Percentiles rank a stretch among this genome's conserved stretches.
Conservation (phyloP, 805 yeast genomes). For the Myxozyma vanderwaltii region DNA sequence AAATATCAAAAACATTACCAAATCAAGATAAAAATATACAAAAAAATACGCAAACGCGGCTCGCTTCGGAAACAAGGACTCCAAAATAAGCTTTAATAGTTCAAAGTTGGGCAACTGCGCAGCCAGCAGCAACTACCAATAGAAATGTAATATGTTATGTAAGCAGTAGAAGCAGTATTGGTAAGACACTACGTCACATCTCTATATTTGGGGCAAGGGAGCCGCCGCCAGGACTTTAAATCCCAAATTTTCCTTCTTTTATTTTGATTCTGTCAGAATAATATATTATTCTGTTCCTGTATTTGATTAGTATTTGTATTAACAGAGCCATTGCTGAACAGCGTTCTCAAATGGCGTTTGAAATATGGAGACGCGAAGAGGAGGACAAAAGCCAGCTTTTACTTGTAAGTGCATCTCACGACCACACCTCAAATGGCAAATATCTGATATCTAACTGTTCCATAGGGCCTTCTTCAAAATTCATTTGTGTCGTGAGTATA, state of each 20-base stretch:
- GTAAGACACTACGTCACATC: neutral
- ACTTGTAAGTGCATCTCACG: constrained; percentile 2
- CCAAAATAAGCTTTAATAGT: neutral
- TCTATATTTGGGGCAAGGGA: neutral
- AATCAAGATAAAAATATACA: too few relatives aligned
- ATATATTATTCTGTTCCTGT: neutral
- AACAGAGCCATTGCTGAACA: too few relatives aligned
- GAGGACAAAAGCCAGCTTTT: constrained; percentile 20
- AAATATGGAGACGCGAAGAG: neutral
- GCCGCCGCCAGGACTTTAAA: neutral
- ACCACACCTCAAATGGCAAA: neutral
- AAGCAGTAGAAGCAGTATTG: neutral
- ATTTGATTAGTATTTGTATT: too few relatives aligned
- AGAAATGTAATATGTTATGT: neutral
- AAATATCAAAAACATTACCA: too few relatives aligned
- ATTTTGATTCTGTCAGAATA: neutral
- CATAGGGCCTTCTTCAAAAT: constrained; percentile 20
- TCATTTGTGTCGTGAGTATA: constrained; percentile 21
- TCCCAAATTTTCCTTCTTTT: neutral
- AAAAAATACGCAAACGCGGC: too few relatives aligned
- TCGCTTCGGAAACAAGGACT: too few relatives aligned
- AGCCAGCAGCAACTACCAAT: neutral
- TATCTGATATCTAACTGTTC: neutral
- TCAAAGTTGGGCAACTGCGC: neutral
- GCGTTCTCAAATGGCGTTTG: too few relatives aligned